These are phyloP conservation scores for Aspergillus taichungensis DNA, from an alignment of 495 filamentous ascomycete species.

Conservation along the genomic window DNA sequence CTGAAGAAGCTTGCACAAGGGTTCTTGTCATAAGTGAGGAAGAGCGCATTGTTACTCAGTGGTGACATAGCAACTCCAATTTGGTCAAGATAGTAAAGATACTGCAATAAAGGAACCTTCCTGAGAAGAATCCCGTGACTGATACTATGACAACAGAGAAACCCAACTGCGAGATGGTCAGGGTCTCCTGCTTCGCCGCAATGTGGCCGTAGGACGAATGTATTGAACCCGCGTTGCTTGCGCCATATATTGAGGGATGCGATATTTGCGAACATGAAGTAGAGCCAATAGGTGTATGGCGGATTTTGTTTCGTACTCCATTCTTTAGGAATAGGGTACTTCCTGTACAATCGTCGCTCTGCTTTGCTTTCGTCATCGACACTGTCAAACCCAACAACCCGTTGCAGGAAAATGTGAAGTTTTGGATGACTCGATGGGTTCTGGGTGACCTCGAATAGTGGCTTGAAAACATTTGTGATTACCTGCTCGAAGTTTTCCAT, in stretches of 20 bases:
- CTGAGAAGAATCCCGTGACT: conserved; percentile 88
- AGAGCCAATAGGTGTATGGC: conserved; percentile 98
- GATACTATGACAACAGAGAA: conserved; percentile 94
- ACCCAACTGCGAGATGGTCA: conserved; percentile 87
- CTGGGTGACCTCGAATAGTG: conserved; percentile 88
- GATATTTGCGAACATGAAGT: conserved; percentile 93
- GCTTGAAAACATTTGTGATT: conserved; percentile 85
- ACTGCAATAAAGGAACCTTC: conserved; percentile 91
- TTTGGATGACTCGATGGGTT: conserved; percentile 82
- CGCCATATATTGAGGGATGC: conserved; percentile 86
- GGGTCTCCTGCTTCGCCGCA: conserved; percentile 96
- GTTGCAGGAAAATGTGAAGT: conserved; percentile 87
- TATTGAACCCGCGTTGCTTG: conserved; percentile 88
- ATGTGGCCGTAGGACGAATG: conserved; percentile 86
- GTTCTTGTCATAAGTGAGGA: conserved; percentile 94
- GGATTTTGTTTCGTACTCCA: conserved; percentile 94
- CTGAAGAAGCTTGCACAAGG: conserved; percentile 93
- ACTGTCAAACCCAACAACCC: conserved; percentile 93
- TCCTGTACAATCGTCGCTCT: conserved; percentile 82
- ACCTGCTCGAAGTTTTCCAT: conserved; percentile 88
- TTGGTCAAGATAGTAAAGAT: conserved; percentile 95
- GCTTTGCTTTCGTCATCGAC: conserved; percentile 98
- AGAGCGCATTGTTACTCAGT: conserved; percentile 93
- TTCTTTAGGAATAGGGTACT: conserved; percentile 80
- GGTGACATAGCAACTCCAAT: conserved; percentile 99